phyloP scores from a whole-genome alignment of 2,329 filamentous ascomycete genomes.

The Exophiala spinifera region DNA sequence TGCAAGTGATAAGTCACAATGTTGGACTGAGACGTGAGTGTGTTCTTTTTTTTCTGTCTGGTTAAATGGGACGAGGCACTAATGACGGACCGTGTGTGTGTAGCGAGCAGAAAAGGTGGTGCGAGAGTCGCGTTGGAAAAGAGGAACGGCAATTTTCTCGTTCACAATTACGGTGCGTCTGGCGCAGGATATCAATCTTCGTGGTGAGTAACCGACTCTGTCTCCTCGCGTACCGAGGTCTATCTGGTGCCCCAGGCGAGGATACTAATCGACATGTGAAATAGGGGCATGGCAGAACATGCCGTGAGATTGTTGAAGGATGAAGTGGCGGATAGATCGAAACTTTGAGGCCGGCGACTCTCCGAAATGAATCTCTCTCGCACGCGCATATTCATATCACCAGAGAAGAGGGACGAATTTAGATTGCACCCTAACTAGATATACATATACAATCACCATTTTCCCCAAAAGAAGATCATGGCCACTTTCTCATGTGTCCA shows the following conservation, averaged over 20 bases:
- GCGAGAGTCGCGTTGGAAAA: conserved; percentile 71
- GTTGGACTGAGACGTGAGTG: conserved; percentile 66
- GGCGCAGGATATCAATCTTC: conserved; percentile 59
- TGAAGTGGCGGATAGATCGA: neutral
- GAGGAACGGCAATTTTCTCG: conserved; percentile 61
- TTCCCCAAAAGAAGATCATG: too few species aligned
- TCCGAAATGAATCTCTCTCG: too few species aligned
- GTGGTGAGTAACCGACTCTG: conserved; percentile 9
- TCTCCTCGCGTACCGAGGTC: neutral
- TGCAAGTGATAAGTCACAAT: conserved; percentile 74
- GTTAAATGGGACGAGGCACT: too few species aligned
- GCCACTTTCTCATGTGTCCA: too few species aligned
- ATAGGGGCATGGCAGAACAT: conserved; percentile 8
- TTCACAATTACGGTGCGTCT: conserved; percentile 58
- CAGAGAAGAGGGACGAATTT: too few species aligned
- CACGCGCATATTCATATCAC: too few species aligned
- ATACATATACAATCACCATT: too few species aligned
- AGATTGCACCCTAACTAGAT: too few species aligned
- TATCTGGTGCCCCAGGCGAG: neutral
- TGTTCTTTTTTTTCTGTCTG: neutral
- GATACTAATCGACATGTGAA: neutral
- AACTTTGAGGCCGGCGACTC: neutral
- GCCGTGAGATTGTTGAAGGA: conserved; percentile 2
- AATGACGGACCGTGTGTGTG: neutral
- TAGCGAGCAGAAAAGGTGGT: conserved; percentile 64